These are phyloP conservation scores for Candida gorgasii DNA, from an alignment of 805 yeast species.

Conservation along the genomic window DNA sequence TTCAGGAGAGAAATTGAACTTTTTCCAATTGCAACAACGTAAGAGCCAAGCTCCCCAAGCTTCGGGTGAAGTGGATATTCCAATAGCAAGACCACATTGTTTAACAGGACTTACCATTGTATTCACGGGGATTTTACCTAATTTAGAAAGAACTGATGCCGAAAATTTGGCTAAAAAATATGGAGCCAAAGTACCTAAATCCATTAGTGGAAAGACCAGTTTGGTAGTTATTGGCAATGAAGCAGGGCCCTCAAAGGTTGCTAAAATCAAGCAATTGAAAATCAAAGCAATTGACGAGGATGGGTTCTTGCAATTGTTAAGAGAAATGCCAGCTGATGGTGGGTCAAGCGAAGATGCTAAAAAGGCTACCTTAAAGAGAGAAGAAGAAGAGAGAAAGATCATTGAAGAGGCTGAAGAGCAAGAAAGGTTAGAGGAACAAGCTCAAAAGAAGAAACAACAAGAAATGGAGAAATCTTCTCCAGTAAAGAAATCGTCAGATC, in stretches of 20 bases:
- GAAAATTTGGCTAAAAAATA: conserved; percentile 77
- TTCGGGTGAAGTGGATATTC: conserved; percentile 51
- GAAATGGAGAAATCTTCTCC: conserved; percentile 6
- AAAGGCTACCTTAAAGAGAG: conserved; percentile 67
- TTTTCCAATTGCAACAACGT: conserved; percentile 44
- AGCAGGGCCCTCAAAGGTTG: conserved; percentile 95
- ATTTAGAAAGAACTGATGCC: conserved; percentile 71
- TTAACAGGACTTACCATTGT: conserved; percentile 87
- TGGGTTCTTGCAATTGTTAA: conserved; percentile 75
- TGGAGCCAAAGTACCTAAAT: conserved; percentile 88
- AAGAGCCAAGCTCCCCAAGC: conserved; percentile 30
- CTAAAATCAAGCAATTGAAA: conserved; percentile 68
- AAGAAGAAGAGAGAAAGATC: conserved; percentile 63
- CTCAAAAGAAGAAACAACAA: conserved; percentile 29
- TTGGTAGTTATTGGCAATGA: conserved; percentile 91
- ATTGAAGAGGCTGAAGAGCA: conserved; percentile 51
- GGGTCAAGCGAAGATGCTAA: conserved; percentile 82
- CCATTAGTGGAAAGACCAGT: conserved; percentile 82
- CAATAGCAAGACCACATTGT: conserved; percentile 85
- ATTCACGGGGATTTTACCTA: conserved; percentile 87
- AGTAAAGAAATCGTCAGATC: conserved; percentile 1
- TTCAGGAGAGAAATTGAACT: conserved; percentile 55
- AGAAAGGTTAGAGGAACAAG: conserved; percentile 44
- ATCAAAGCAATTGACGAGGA: conserved; percentile 85
- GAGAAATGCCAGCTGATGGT: conserved; percentile 87